Percentiles rank a stretch among this genome's conserved stretches.
phyloP scores from a whole-genome alignment of 306 rosid species.

The Cajanus cajan region DNA sequence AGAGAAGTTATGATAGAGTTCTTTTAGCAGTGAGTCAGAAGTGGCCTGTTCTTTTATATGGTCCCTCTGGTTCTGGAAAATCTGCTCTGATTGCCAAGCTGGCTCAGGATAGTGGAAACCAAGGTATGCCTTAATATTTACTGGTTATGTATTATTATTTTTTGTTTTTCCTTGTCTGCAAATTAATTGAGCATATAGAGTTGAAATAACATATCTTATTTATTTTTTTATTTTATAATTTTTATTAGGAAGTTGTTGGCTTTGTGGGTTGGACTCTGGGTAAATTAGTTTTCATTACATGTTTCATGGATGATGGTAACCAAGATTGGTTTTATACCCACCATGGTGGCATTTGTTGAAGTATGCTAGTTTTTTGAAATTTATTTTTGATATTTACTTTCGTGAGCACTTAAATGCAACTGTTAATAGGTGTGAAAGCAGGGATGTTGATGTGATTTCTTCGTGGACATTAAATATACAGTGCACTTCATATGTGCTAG shows the following conservation, averaged over 20 bases:
- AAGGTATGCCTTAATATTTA: slow-evolving; percentile 31
- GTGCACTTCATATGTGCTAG: too few species aligned
- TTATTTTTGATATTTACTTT: neutral
- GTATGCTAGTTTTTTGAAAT: neutral
- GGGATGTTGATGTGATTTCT: too few species aligned
- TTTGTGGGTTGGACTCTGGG: neutral
- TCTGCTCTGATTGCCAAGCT: slow-evolving; percentile 80
- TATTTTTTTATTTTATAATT: neutral
- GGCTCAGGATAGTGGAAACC: slow-evolving; percentile 54
- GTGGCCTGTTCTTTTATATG: slow-evolving; percentile 90
- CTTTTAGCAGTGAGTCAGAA: slow-evolving; percentile 68
- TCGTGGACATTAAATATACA: too few species aligned
- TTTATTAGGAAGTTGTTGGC: neutral
- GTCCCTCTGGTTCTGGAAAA: slow-evolving; percentile 87
- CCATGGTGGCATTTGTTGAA: neutral
- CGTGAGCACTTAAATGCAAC: neutral
- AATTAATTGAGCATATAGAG: slow-evolving; percentile 16
- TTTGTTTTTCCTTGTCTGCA: neutral
- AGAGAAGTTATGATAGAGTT: slow-evolving; percentile 70
- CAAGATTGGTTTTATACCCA: neutral
- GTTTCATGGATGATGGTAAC: neutral
- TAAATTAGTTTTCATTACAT: neutral
- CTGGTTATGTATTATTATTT: neutral
- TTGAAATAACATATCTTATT: neutral
- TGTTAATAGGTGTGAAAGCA: too few species aligned